Percentiles rank a stretch among this genome's conserved stretches.
These are phyloP conservation scores for Bimuria novae-zelandiae DNA, from an alignment of 2,329 filamentous ascomycete species.

Conservation along the genomic window DNA sequence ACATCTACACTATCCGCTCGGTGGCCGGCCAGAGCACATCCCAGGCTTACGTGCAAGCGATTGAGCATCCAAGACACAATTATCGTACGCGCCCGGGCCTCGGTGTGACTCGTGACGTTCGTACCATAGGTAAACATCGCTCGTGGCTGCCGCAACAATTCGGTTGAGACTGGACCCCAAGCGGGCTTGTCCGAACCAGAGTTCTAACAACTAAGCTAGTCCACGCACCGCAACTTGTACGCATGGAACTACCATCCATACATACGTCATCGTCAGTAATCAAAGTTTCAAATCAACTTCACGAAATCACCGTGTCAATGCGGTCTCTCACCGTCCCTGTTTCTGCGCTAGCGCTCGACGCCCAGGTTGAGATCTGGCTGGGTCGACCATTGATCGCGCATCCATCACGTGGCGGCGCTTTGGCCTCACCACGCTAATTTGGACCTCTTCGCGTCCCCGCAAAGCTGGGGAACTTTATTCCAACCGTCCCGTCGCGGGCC, in stretches of 20 bases:
- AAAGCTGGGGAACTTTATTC: conserved; percentile 25
- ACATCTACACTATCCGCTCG: neutral
- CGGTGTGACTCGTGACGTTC: no score
- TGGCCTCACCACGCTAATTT: conserved; percentile 2
- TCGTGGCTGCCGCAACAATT: no score
- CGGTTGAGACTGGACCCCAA: no score
- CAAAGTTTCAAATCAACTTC: neutral
- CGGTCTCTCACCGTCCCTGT: neutral
- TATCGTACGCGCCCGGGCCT: no score
- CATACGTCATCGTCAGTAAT: neutral
- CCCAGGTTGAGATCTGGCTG: neutral
- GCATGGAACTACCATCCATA: no score
- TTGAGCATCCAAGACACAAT: no score
- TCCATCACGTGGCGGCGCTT: conserved; percentile 10
- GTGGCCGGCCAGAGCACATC: neutral
- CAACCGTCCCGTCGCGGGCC: conserved; percentile 18
- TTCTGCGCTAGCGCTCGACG: neutral
- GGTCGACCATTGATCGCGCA: neutral
- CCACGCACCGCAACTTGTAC: no score
- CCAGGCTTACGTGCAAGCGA: neutral
- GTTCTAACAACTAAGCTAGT: no score
- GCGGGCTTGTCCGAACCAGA: no score
- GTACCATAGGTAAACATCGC: no score
- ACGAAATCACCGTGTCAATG: neutral
- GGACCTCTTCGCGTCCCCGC: conserved; percentile 7